These are phyloP conservation scores for Hippophae rhamnoides DNA, from an alignment of 306 rosid species.

Conservation along the genomic window DNA sequence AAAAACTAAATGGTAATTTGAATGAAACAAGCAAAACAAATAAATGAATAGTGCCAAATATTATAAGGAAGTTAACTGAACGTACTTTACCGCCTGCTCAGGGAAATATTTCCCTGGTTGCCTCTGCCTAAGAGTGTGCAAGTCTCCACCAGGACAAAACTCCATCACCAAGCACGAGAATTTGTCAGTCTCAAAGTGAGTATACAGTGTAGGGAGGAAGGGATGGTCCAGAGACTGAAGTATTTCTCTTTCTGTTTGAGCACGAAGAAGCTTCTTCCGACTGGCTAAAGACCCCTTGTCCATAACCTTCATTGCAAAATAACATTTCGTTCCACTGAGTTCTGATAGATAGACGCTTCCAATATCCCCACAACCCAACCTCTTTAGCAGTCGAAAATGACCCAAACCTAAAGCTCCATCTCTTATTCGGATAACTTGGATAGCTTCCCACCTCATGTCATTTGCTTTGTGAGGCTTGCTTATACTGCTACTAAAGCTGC, in stretches of 20 bases:
- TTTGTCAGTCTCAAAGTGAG: conserved; percentile 95
- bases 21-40: conserved; percentile 10
- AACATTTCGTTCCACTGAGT: conserved; percentile 89
- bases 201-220: conserved; percentile 87
- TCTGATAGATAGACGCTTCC: conserved; percentile 97
- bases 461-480: conserved; percentile 97
- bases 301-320: conserved; percentile 98
- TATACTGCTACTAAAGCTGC: conserved; percentile 85
- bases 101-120: conserved; percentile 97
- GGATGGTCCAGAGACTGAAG: conserved; percentile 94
- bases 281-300: conserved; percentile 92
- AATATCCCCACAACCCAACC: conserved; percentile 98
- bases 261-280: conserved; percentile 93
- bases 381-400: conserved; percentile 83
- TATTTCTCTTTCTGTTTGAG: conserved; percentile 95
- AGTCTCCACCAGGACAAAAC: conserved; percentile 98
- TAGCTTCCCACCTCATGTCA: conserved; percentile 98
- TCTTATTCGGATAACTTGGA: conserved; percentile 73
- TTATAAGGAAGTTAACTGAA: conserved; percentile 22
- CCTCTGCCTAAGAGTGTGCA: conserved; percentile 93
- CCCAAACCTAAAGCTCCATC: conserved; percentile 77
- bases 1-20: background rate
- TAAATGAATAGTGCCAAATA: conserved; percentile 6
- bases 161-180: conserved; percentile 99
- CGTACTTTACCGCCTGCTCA: conserved; percentile 99